Evolutionary conservation across 2,329 filamentous ascomycete genomes (phyloP), one percentile per base, ranked within the genome.

Genomic region (Verticillium longisporum): DNA sequence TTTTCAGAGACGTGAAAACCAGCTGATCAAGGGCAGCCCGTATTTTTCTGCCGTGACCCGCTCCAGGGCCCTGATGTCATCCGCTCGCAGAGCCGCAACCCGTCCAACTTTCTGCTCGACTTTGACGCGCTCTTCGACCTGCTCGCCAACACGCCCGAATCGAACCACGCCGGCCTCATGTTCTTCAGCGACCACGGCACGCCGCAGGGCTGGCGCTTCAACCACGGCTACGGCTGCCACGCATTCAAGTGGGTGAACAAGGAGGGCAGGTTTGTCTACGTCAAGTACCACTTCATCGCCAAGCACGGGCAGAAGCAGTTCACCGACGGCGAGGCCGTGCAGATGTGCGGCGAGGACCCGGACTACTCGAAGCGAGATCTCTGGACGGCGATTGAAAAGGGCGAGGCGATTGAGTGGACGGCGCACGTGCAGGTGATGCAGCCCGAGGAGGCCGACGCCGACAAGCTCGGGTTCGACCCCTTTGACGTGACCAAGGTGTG

Each of bases 381-480:
- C 4, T 84, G 81, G 70, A 72, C 82, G 6, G 72, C 82, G 18
- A 85, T 86, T 61, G 73, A 80, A 59, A 73, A 73, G 21, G 80
- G 81, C 50, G 77, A 86, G 36, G 75, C 77, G 63, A 78, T 82
- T 33, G 78, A 78, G 11, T 86, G 83, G 82, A 83, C 78, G 26
- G 78, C 79, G 64, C 82, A 79, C 64, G 78, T 84, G 6, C 83
- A 86, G 69, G 75, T 82, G n/a, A 77, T 86, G 65, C 77, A 78
- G 56, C 83, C 82, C 9, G 77, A 82, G 58, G 75, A 86, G 61
- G 81, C 83, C 4, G 78, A 84, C 61, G 72, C 78, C 2, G 70
- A 74, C n/a, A 75, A 76, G 56, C 73, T 83, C n/a, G 77, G 78
- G 4, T 83, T 82, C 62, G 79, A 83, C 59, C 75, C 78, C 7